Evolutionary conservation across 2,329 filamentous ascomycete species (phyloP), one percentile per base, ranked within the genome.

Genomic region (Phaeomoniella chlamydospora): DNA sequence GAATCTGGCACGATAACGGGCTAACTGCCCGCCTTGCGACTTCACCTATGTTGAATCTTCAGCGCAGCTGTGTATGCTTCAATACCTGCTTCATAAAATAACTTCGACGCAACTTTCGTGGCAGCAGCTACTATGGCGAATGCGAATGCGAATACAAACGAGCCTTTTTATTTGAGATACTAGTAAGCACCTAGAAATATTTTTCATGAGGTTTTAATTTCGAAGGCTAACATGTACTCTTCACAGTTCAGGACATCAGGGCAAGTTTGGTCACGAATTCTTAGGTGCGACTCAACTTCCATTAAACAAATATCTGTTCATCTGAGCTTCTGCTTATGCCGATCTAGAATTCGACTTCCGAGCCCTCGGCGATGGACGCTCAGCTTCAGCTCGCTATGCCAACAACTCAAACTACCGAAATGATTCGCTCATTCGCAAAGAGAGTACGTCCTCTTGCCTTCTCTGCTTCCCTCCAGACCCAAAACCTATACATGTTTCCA

Each of bases 351-450:
- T 98, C 58, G 90, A 98, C 57, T 90, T 98, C 52, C 75, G 88
- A 38, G 84, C 86, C 15, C 74, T 96, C 32, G 85, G 85, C 37
- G 90, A 98, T 56, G 90, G 90, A 35, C 77, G 84, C 42, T 94
- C 87, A 55, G 90, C 90, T 5, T 83, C 90, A 36, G 86, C 88
- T 18, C 79, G 90, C 61, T 98, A 98, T 63, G 90, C 90, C 45
- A 98, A 98, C 70, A 98, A 98, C 62, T 96, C 88, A 39, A 98
- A 98, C 64, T 98, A 98, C 64, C 79, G 90, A 53, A 98, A 98
- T 62, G 90, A 98, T 57, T 94, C 87, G 43, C 67, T 98, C 48
- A 98, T 98, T 54, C 81, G 90, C 45, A 98, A 98, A 87, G 90
- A 98, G 68, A 98, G 90, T 94, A 68, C 49, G 86, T 59, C 30